Percentiles rank a stretch among this genome's conserved stretches.
Evolutionary conservation across 2,329 filamentous ascomycete species (phyloP).

Genomic region (Bipolaris sorokiniana): DNA sequence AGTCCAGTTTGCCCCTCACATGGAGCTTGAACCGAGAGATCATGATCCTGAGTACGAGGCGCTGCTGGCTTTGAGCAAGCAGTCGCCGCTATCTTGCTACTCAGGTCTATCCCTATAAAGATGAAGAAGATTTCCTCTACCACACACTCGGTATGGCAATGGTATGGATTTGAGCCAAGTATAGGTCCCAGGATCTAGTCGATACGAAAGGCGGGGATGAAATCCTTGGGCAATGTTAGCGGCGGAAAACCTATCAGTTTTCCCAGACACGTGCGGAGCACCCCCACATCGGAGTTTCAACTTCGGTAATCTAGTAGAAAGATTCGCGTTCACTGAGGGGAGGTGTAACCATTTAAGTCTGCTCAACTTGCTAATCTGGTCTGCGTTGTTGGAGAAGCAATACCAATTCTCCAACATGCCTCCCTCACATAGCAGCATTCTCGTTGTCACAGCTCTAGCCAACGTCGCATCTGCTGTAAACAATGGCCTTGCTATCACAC

Average conservation of each 20-base stretch:
- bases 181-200: background rate
- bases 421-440: conserved; percentile 14
- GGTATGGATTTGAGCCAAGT: background rate
- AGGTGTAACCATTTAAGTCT: conserved; percentile 6
- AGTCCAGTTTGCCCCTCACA: conserved; percentile 34
- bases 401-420: conserved; percentile 14
- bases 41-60: conserved; percentile 35
- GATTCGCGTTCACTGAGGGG: background rate
- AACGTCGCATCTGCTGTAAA: conserved; percentile 29
- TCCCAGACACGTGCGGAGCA: conserved; percentile 13
- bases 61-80: conserved; percentile 30
- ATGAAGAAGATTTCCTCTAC: background rate
- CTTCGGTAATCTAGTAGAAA: background rate
- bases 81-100: conserved; percentile 33
- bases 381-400: background rate
- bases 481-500: conserved; percentile 32
- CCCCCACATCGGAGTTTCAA: conserved; percentile 6
- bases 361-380: background rate
- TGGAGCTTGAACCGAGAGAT: conserved; percentile 35
- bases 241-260: conserved; percentile 28
- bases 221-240: conserved; percentile 11
- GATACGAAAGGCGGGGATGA: background rate
- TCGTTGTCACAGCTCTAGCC: conserved; percentile 19
- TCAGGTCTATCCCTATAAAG: conserved; percentile 20
- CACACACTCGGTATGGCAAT: background rate